A percentile compares a stretch with the other conserved stretches of the same genome.
These are phyloP conservation scores for Ottelia alismoides DNA, from an alignment of 106 monocot species.

Conservation along the genomic window DNA sequence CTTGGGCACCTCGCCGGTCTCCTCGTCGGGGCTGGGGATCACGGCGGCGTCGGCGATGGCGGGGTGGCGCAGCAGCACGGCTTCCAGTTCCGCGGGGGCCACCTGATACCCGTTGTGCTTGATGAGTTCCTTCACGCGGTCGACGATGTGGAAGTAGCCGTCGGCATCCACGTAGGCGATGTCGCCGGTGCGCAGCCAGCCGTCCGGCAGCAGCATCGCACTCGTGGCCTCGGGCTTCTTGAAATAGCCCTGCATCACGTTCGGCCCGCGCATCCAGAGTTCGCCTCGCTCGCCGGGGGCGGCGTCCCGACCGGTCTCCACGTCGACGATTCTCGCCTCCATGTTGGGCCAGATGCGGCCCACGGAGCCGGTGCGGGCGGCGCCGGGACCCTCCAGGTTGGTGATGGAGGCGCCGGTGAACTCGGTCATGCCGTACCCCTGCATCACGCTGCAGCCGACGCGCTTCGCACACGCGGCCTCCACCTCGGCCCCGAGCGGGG, in stretches of 20 bases:
- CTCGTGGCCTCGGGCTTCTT: constrained; percentile 62
- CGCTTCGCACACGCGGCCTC: too few relatives aligned
- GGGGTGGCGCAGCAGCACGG: constrained; percentile 47
- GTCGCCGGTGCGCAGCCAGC: constrained; percentile 87
- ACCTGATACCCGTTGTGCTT: constrained; percentile 87
- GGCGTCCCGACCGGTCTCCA: constrained; percentile 20
- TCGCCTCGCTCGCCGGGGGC: constrained; percentile 23
- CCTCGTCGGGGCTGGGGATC: constrained; percentile 60
- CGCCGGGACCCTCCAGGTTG: too few relatives aligned
- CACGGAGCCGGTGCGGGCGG: constrained; percentile 32
- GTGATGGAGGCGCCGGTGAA: constrained; percentile 31
- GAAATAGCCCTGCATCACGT: constrained; percentile 57
- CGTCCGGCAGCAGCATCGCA: constrained; percentile 43
- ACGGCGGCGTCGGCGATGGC: constrained; percentile 67
- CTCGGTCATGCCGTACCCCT: constrained; percentile 48
- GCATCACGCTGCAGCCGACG: neutral
- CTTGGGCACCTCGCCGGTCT: constrained; percentile 64
- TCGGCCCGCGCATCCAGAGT: constrained; percentile 30
- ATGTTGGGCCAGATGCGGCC: constrained; percentile 31
- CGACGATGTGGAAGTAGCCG: constrained; percentile 75
- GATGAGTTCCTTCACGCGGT: constrained; percentile 86
- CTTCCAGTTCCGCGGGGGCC: constrained; percentile 70
- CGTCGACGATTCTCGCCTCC: constrained; percentile 21
- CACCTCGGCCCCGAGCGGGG: constrained; percentile 17
- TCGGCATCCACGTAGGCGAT: constrained; percentile 79